These are phyloP conservation scores for Heterobasidion annosum DNA, from an alignment of 1,284 basidiomycete species.

Conservation along the genomic window DNA sequence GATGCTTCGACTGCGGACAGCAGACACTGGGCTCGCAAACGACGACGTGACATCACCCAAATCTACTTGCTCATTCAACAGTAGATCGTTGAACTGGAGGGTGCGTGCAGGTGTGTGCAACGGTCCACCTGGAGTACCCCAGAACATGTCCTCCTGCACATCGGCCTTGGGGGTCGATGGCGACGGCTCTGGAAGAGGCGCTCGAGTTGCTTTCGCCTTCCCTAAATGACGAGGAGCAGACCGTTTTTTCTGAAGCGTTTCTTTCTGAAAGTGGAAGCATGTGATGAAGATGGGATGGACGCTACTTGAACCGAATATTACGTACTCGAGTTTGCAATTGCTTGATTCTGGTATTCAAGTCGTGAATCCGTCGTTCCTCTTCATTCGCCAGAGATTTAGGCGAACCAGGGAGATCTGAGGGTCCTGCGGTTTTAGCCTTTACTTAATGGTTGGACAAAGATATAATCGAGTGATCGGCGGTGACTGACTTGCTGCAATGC, in stretches of 20 bases:
- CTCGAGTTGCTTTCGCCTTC: conserved; percentile 5
- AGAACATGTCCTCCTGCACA: conserved; percentile 44
- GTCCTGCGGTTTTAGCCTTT: conserved; percentile 22
- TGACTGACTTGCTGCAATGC: conserved; percentile 44
- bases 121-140: conserved; percentile 47
- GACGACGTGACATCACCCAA: conserved; percentile 40
- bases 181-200: conserved; percentile 13
- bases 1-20: not conserved
- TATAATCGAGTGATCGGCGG: not conserved
- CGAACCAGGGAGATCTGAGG: conserved; percentile 19
- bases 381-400: conserved; percentile 35
- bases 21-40: conserved; percentile 35
- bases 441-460: conserved; percentile 16
- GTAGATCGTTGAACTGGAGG: conserved; percentile 51
- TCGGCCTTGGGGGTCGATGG: conserved; percentile 16
- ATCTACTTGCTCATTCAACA: conserved; percentile 55
- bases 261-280: conserved; percentile 27
- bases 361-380: conserved; percentile 49
- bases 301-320: not conserved
- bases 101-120: conserved; percentile 28
- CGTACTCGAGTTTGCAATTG: conserved; percentile 44
- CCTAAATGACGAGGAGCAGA: conserved; percentile 1
- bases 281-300: not conserved
- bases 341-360: conserved; percentile 41
- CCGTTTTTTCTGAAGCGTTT: conserved; percentile 22